Evolutionary conservation across 495 filamentous ascomycete species (phyloP), one percentile per base, ranked within the genome.

Genomic region (Patellaria atrata): DNA sequence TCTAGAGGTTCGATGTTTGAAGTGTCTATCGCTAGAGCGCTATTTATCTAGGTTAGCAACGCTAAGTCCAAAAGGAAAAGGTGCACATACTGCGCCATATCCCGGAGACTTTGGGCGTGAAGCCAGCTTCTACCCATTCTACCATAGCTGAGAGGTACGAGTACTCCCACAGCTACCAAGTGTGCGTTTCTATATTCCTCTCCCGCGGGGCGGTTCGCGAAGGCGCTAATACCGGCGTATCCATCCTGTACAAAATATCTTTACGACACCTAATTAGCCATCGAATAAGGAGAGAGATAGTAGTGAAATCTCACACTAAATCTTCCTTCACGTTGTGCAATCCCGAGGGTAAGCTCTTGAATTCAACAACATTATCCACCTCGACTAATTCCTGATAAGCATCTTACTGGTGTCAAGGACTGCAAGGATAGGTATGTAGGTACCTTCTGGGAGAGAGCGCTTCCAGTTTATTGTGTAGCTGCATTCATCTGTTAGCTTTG

Each of bases 211-310:
- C 65, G 68, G 53, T 91, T 93, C 55, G 84, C 61, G 51, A 94
- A 97, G 22, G 87, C 82, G 61, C 89, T 94, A 49, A 96, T 64
- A 10, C 87, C 89, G 11, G 84, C 86, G 61, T 85, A 80, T 2
- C 64, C 60, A 37, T 75, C 73, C 50, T 96, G 83, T 17, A 89
- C 71, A 55, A 94, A 97, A 56, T 94, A 94, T 35, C 72, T 77
- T 40, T 17, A 4, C 16, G 10, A 6, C n/a, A n/a, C n/a, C n/a
- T n/a, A n/a, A n/a, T n/a, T n/a, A n/a, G n/a, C n/a, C n/a, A n/a
- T n/a, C n/a, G n/a, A n/a, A n/a, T n/a, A n/a, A n/a, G n/a, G n/a
- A n/a, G n/a, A n/a, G n/a, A n/a, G n/a, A 6, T n/a, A 9, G 4
- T 16, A 21, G 15, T 10, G n/a, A 18, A 11, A 11, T 52, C 67